Percentiles rank a stretch among this genome's conserved stretches.
Evolutionary conservation across 495 filamentous ascomycete genomes (phyloP).

Genomic region (Hypoxylon fragiforme): DNA sequence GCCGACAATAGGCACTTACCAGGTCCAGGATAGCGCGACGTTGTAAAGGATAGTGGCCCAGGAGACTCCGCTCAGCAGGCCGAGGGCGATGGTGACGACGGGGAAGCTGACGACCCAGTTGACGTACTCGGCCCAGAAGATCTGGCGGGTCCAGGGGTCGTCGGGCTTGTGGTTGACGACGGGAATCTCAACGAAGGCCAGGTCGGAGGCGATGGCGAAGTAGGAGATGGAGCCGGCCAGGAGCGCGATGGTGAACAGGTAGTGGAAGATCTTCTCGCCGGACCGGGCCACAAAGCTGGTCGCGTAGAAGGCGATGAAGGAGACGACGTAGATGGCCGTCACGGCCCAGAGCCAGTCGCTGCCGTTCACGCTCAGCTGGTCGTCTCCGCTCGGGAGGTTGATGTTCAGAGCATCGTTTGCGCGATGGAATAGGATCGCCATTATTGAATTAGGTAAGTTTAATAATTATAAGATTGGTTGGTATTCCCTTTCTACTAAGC

Average conservation of each 20-base stretch:
- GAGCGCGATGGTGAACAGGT: slow-evolving; percentile 53
- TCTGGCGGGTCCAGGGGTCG: slow-evolving; percentile 42
- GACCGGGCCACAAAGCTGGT: slow-evolving; percentile 44
- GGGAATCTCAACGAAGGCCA: slow-evolving; percentile 41
- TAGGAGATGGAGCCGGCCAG: slow-evolving; percentile 52
- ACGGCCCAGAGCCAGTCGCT: slow-evolving; percentile 54
- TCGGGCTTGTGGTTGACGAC: slow-evolving; percentile 39
- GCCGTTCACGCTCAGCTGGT: slow-evolving; percentile 45
- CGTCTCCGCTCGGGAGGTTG: slow-evolving; percentile 48
- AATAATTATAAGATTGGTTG: slow-evolving; percentile 3
- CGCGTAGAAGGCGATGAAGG: slow-evolving; percentile 42
- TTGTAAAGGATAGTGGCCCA: slow-evolving; percentile 54
- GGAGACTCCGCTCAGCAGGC: slow-evolving; percentile 47
- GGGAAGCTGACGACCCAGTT: slow-evolving; percentile 54
- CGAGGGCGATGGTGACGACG: slow-evolving; percentile 44
- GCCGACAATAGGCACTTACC: too few species aligned
- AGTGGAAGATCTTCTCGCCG: slow-evolving; percentile 58
- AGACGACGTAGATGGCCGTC: slow-evolving; percentile 47
- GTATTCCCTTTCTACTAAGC: slow-evolving; percentile 4
- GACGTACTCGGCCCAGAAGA: slow-evolving; percentile 57
- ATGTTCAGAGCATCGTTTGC: slow-evolving; percentile 48
- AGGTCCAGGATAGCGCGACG: slow-evolving; percentile 48
- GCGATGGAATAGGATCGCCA: slow-evolving; percentile 39
- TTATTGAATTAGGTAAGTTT: slow-evolving; percentile 8
- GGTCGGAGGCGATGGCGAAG: slow-evolving; percentile 50